A percentile compares a stretch with the other conserved stretches of the same genome.
Evolutionary conservation across 1,139 yeast species (phyloP).

Genomic region (Lodderomyces metapsilosis): DNA sequence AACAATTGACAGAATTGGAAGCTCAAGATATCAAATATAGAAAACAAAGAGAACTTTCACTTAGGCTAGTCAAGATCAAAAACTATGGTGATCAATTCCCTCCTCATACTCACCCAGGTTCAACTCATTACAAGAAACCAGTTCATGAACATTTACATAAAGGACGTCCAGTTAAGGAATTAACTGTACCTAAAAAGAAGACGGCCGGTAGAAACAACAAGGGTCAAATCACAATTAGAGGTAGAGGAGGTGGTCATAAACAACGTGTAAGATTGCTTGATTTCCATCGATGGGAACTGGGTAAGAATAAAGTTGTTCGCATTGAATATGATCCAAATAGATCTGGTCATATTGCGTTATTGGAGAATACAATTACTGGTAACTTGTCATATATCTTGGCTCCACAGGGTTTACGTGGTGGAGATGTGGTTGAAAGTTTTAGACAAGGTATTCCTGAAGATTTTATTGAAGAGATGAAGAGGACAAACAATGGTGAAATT

Average conservation of each 20-base stretch:
- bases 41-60: constrained; percentile 71
- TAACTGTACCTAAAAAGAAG: constrained; percentile 72
- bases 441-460: constrained; percentile 84
- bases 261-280: constrained; percentile 84
- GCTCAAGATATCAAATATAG: constrained; percentile 70
- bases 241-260: constrained; percentile 96
- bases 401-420: constrained; percentile 88
- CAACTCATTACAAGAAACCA: constrained; percentile 88
- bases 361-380: constrained; percentile 63
- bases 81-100: constrained; percentile 67
- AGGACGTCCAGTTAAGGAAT: constrained; percentile 74
- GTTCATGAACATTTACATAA: constrained; percentile 83
- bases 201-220: constrained; percentile 88
- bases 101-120: constrained; percentile 71
- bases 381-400: constrained; percentile 81
- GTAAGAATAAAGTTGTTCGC: constrained; percentile 77
- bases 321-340: constrained; percentile 97
- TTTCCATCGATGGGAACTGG: constrained; percentile 63
- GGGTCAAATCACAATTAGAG: constrained; percentile 88
- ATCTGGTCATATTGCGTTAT: constrained; percentile 87
- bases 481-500: constrained; percentile 65
- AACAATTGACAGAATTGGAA: constrained; percentile 64
- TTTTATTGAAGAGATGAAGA: constrained; percentile 66
- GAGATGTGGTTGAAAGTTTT: constrained; percentile 87
- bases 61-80: constrained; percentile 70